Percentiles rank a stretch among this genome's conserved stretches.
These are phyloP conservation scores for Mycotypha africana DNA, from an alignment of 371 early-diverging fungal genomes.

Conservation along the genomic window DNA sequence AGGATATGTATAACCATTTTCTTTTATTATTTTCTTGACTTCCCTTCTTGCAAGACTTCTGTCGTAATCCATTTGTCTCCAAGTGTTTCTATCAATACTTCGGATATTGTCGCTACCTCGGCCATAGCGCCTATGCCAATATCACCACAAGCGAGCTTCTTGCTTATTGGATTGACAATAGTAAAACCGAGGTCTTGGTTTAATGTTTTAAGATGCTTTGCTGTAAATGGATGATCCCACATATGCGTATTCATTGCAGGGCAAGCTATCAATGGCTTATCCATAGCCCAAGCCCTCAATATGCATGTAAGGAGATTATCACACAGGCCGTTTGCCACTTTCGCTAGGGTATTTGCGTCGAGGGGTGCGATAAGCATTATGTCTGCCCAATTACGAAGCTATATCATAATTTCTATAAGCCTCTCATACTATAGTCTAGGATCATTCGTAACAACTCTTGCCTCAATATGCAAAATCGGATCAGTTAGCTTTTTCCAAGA, in stretches of 20 bases:
- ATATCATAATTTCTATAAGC: background rate
- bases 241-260: slow-evolving; percentile 98
- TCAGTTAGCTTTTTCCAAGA: slow-evolving; percentile 79
- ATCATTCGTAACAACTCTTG: slow-evolving; percentile 23
- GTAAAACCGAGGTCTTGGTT: slow-evolving; percentile 46
- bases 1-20: too few species aligned
- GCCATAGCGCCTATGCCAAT: slow-evolving; percentile 41
- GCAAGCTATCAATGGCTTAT: slow-evolving; percentile 66
- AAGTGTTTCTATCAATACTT: background rate
- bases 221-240: slow-evolving; percentile 93
- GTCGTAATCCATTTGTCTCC: too few species aligned
- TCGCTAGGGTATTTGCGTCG: slow-evolving; percentile 93
- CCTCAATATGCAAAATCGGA: slow-evolving; percentile 94
- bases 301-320: slow-evolving; percentile 96
- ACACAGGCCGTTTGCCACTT: slow-evolving; percentile 87
- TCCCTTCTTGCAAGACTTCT: too few species aligned
- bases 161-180: slow-evolving; percentile 78
- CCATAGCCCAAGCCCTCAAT: slow-evolving; percentile 85
- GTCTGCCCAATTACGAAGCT: slow-evolving; percentile 96
- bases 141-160: slow-evolving; percentile 91
- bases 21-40: too few species aligned
- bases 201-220: slow-evolving; percentile 58
- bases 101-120: background rate
- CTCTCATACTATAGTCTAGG: background rate
- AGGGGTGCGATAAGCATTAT: slow-evolving; percentile 85